Evolutionary conservation across 495 filamentous ascomycete genomes (phyloP).

Genomic region (Diplogelasinospora grovesii): DNA sequence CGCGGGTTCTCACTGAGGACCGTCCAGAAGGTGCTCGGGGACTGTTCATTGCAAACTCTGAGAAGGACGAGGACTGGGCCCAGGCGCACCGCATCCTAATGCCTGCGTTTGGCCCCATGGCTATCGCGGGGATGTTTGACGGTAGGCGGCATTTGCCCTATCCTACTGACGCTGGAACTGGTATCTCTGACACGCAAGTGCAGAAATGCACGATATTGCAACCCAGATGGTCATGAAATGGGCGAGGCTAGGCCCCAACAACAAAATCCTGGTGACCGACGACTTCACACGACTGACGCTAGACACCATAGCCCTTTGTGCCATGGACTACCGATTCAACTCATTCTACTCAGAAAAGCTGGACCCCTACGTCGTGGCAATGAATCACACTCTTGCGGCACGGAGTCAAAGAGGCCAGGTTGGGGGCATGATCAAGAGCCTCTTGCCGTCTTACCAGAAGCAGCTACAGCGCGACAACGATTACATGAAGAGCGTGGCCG

Average conservation of each 20-base stretch:
- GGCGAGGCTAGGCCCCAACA: slow-evolving; percentile 50
- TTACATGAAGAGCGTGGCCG: slow-evolving; percentile 42
- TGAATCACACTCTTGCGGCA: slow-evolving; percentile 47
- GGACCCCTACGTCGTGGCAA: slow-evolving; percentile 54
- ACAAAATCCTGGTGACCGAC: slow-evolving; percentile 46
- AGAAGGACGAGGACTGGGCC: slow-evolving; percentile 53
- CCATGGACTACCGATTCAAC: slow-evolving; percentile 66
- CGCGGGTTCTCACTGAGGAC: slow-evolving; percentile 16
- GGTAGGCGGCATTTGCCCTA: too few relatives aligned
- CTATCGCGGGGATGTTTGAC: slow-evolving; percentile 57
- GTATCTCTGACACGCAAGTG: slow-evolving; percentile 48
- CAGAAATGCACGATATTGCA: slow-evolving; percentile 62
- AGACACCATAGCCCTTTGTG: slow-evolving; percentile 57
- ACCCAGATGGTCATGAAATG: slow-evolving; percentile 60
- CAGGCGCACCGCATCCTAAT: slow-evolving; percentile 54
- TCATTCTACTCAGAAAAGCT: slow-evolving; percentile 54
- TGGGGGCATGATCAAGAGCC: slow-evolving; percentile 38
- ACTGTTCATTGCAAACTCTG: slow-evolving; percentile 46
- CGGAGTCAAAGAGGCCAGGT: slow-evolving; percentile 40
- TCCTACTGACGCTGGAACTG: slow-evolving; percentile 45
- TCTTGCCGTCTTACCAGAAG: slow-evolving; percentile 40
- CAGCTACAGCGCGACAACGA: slow-evolving; percentile 47
- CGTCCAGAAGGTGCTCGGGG: slow-evolving; percentile 48
- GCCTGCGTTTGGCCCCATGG: slow-evolving; percentile 58
- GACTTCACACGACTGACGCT: slow-evolving; percentile 64